These are phyloP conservation scores for Aureobasidium melanogenum DNA, from an alignment of 2,329 filamentous ascomycete species.

Conservation along the genomic window DNA sequence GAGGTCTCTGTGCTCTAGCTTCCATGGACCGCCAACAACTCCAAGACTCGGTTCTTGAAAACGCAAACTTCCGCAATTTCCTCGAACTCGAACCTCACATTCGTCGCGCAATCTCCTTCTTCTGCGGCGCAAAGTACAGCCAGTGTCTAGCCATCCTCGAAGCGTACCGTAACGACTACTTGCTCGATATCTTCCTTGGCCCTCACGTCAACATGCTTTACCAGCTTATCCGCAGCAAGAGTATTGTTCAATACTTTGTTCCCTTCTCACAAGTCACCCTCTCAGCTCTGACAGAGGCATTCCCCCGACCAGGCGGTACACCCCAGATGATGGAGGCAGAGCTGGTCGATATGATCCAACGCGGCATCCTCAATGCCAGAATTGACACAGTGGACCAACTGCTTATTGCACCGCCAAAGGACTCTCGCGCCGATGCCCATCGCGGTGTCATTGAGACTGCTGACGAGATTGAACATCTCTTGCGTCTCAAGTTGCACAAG, in stretches of 20 bases:
- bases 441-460: slow-evolving; percentile 58
- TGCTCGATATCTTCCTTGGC: slow-evolving; percentile 75
- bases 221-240: slow-evolving; percentile 71
- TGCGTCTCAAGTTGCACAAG: slow-evolving; percentile 66
- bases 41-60: slow-evolving; percentile 69
- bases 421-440: slow-evolving; percentile 63
- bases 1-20: slow-evolving; percentile 79
- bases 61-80: slow-evolving; percentile 70
- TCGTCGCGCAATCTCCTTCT: slow-evolving; percentile 79
- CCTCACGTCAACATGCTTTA: slow-evolving; percentile 62
- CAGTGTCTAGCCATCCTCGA: slow-evolving; percentile 76
- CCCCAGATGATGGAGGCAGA: slow-evolving; percentile 57
- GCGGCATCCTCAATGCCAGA: slow-evolving; percentile 62
- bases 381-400: slow-evolving; percentile 78
- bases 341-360: slow-evolving; percentile 67
- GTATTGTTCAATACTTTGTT: slow-evolving; percentile 85
- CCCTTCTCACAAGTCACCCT: slow-evolving; percentile 85
- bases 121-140: slow-evolving; percentile 84
- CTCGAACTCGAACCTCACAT: slow-evolving; percentile 91
- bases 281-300: slow-evolving; percentile 66
- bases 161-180: slow-evolving; percentile 71
- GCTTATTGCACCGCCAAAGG: slow-evolving; percentile 60
- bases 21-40: slow-evolving; percentile 76
- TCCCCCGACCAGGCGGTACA: slow-evolving; percentile 48
- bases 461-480: slow-evolving; percentile 62